Evolutionary conservation across 2,329 filamentous ascomycete species (phyloP), one percentile per base, ranked within the genome.

Genomic region (Xylariaceae sp.): DNA sequence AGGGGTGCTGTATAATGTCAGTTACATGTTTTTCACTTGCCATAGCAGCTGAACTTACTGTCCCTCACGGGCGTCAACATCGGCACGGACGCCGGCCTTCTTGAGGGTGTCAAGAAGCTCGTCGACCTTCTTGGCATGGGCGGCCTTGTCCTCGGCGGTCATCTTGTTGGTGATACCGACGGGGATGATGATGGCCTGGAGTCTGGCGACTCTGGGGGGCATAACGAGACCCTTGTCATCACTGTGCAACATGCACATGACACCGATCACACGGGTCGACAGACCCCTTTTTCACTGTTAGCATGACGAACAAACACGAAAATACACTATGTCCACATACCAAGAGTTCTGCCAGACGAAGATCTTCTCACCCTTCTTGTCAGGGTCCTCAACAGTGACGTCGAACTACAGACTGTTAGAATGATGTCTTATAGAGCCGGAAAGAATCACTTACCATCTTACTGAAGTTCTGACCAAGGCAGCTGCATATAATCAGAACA

Each of bases 321-420:
- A 37, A 34, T 18, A 39, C 7, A n/a, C 18, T 10, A 13, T 34
- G 7, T 4, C 15, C 3, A 51, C 58, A 42, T 63, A 65, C 66
- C 94, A 99, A 11, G 92, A 97, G 80, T 99, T 99, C 75, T 99
- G 94, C 92, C 93, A 97, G 59, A 97, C 92, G 72, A 93, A 80
- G 58, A 97, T 79, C 70, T 91, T 87, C 67, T 87, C 82, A 65
- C 89, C 89, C 77, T 90, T 88, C 74, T 94, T 83, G 61, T 81
- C 80, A 23, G 94, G 94, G 72, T 99, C 92, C 75, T 99, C 93
- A 35, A 99, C 91, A 0, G 89, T 96, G 74, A 99, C 97, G 75
- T 94, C 89, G 74, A 97, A 99, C 57, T 59, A 53, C 9, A 17
- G 44, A 37, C 10, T 6, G 53, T 56, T 53, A 56, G 30, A 49